Percentiles rank a stretch among this genome's conserved stretches.
phyloP scores from a whole-genome alignment of 345 rosid species.

The Punica granatum region DNA sequence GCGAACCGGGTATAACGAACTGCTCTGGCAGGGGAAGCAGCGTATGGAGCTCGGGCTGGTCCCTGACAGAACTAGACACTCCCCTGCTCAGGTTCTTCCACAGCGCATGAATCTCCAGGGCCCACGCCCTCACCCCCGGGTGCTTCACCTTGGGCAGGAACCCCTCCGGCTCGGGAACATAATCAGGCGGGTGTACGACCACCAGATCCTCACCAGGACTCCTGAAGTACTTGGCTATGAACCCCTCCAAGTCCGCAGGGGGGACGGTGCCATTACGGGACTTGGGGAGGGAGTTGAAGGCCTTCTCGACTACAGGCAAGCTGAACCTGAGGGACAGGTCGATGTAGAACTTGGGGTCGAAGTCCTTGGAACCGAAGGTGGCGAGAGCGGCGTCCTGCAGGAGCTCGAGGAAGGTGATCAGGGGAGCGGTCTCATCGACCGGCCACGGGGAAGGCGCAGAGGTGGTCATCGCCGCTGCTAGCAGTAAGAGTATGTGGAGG shows the following conservation, averaged over 20 bases:
- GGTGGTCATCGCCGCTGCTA: constrained; percentile 2
- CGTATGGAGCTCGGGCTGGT: constrained; percentile 57
- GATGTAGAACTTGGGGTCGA: constrained; percentile 62
- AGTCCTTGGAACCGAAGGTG: constrained; percentile 30
- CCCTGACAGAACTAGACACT: constrained; percentile 41
- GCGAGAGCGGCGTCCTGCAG: constrained; percentile 54
- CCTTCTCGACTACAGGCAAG: constrained; percentile 35
- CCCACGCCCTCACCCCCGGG: constrained; percentile 62
- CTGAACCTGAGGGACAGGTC: constrained; percentile 54
- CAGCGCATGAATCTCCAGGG: constrained; percentile 62
- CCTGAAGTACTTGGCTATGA: constrained; percentile 27
- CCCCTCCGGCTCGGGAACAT: constrained; percentile 45
- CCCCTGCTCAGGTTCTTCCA: constrained; percentile 69
- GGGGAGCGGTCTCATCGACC: constrained; percentile 12
- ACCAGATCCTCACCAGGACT: constrained; percentile 55
- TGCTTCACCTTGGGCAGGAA: constrained; percentile 72
- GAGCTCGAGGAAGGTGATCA: constrained; percentile 56
- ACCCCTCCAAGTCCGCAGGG: constrained; percentile 23
- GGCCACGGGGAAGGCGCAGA: not conserved
- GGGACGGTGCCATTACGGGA: constrained; percentile 23
- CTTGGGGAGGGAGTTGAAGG: constrained; percentile 43
- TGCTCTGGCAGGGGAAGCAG: constrained; percentile 68
- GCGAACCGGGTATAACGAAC: constrained; percentile 68
- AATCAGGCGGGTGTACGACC: constrained; percentile 48
- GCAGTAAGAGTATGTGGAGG: constrained; percentile 1